These are phyloP conservation scores for Leccinum obscurum DNA, from an alignment of 768 basidiomycete species.

Conservation along the genomic window DNA sequence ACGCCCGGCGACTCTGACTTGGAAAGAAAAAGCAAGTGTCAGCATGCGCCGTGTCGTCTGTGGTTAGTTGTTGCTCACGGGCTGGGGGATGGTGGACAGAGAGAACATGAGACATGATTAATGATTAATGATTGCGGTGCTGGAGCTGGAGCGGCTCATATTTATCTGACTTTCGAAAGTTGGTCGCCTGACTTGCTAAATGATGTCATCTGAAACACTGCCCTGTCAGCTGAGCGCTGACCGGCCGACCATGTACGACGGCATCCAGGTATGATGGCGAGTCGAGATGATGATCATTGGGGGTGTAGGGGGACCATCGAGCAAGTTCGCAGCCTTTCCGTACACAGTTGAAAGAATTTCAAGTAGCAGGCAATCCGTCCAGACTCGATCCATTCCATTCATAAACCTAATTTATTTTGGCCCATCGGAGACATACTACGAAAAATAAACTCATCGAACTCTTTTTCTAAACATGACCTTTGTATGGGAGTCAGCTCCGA, in stretches of 20 bases:
- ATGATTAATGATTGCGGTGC: conserved; percentile 21
- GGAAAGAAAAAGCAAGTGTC: background rate
- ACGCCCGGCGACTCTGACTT: conserved; percentile 50
- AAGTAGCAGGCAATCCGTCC: too few species aligned
- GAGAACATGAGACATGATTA: conserved; percentile 26
- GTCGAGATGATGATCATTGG: too few species aligned
- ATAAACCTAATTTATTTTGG: background rate
- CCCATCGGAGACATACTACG: background rate
- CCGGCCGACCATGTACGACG: background rate
- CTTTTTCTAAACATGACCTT: background rate
- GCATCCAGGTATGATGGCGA: background rate
- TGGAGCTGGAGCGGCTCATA: background rate
- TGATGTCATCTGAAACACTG: background rate
- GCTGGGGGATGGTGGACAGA: conserved; percentile 48
- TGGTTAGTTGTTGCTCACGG: conserved; percentile 34
- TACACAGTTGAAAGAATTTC: too few species aligned
- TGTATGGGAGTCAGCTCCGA: background rate
- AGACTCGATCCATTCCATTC: background rate
- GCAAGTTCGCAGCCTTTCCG: background rate
- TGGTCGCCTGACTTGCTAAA: background rate
- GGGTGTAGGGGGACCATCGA: background rate
- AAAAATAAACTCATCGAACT: background rate
- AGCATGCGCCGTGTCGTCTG: background rate
- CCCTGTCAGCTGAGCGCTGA: too few species aligned
- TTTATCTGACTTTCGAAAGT: background rate